These are phyloP conservation scores for Fistulifera pelliculosa DNA, from an alignment of 108 stramenopile species.

Conservation along the genomic window DNA sequence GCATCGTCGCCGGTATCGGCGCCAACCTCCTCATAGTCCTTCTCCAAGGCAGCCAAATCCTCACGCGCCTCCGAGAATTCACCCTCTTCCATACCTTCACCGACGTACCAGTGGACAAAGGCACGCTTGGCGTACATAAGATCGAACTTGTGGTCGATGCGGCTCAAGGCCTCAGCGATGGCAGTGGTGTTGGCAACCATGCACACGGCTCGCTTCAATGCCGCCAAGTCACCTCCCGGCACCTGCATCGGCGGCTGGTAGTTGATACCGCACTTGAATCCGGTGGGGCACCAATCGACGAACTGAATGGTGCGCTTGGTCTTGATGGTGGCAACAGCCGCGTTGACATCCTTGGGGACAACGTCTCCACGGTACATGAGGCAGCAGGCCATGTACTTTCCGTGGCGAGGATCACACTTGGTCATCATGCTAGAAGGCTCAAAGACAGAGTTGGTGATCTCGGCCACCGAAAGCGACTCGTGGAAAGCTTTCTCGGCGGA, in stretches of 20 bases:
- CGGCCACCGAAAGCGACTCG: constrained; percentile 87
- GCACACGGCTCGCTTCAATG: constrained; percentile 95
- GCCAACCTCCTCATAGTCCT: constrained; percentile 94
- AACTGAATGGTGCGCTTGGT: constrained; percentile 95
- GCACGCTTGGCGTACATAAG: constrained; percentile 99
- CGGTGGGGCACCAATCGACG: constrained; percentile 94
- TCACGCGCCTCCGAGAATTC: constrained; percentile 99
- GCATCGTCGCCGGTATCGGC: constrained; percentile 95
- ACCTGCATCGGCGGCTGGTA: constrained; percentile 95
- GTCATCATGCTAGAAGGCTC: constrained; percentile 92
- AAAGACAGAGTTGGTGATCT: constrained; percentile 92
- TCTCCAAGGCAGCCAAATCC: constrained; percentile 98
- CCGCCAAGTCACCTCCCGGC: constrained; percentile 89
- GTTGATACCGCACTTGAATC: constrained; percentile 99
- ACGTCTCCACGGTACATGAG: constrained; percentile 95
- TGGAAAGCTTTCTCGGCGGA: constrained; percentile 89
- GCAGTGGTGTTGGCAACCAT: constrained; percentile 99
- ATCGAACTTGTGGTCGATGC: constrained; percentile 99
- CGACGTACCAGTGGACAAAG: constrained; percentile 99
- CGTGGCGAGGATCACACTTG: constrained; percentile 96
- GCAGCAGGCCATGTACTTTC: constrained; percentile 99
- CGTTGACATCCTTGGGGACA: constrained; percentile 92
- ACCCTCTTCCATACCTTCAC: constrained; percentile 99
- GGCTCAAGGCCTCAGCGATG: constrained; percentile 94
- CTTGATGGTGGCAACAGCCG: constrained; percentile 90